Percentiles rank a stretch among this genome's conserved stretches.
Evolutionary conservation across 2,329 filamentous ascomycete genomes (phyloP).

Genomic region (Chaetomiaceae sp.): DNA sequence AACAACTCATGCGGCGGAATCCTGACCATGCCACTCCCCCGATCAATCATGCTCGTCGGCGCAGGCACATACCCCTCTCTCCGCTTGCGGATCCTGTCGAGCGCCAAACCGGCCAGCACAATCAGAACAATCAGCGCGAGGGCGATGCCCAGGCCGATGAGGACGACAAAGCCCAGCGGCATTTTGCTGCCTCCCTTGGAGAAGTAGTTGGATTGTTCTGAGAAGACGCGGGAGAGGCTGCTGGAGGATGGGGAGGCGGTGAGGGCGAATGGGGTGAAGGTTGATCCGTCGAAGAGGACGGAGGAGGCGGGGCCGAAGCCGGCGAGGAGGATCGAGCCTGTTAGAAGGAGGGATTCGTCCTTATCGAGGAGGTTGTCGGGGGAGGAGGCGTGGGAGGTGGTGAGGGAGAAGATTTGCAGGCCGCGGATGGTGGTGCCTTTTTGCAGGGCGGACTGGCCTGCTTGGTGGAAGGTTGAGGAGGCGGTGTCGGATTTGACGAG

Average conservation of each 20-base stretch:
- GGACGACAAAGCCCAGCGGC: conserved; percentile 70
- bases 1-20: conserved; percentile 59
- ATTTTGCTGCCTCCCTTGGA: conserved; percentile 52
- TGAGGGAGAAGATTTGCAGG: conserved; percentile 74
- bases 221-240: conserved; percentile 76
- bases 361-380: conserved; percentile 60
- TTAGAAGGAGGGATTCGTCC: conserved; percentile 71
- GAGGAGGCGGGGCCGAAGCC: conserved; percentile 78
- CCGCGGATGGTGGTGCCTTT: conserved; percentile 65
- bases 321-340: conserved; percentile 74
- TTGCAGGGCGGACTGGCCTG: conserved; percentile 55
- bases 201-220: conserved; percentile 76
- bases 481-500: conserved; percentile 77
- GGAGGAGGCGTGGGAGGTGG: conserved; percentile 59
- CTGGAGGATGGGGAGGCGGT: conserved; percentile 56
- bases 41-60: conserved; percentile 60
- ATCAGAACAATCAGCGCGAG: conserved; percentile 73
- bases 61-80: conserved; percentile 78
- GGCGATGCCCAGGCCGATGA: conserved; percentile 75
- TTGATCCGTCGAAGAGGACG: conserved; percentile 79
- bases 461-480: conserved; percentile 59
- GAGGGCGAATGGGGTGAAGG: conserved; percentile 73
- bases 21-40: conserved; percentile 52
- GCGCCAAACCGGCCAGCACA: conserved; percentile 66
- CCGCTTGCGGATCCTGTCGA: conserved; percentile 72